Evolutionary conservation across 768 basidiomycete species (phyloP).

Genomic region (Boletus reticulatus): DNA sequence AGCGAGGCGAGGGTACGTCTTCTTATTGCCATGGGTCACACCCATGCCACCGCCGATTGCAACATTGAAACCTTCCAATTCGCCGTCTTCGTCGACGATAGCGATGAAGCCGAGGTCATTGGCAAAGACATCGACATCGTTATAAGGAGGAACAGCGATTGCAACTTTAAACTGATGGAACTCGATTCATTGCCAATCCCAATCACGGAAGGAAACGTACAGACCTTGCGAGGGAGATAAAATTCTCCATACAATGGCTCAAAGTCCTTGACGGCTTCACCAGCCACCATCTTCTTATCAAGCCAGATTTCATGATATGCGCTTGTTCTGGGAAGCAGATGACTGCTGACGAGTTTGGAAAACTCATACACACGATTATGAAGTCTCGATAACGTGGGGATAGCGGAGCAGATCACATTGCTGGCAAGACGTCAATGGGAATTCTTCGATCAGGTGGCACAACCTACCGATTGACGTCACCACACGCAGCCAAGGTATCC

Average conservation of each 20-base stretch:
- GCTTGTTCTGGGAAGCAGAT: conserved; percentile 83
- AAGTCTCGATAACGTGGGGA: conserved; percentile 84
- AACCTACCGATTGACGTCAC: conserved; percentile 89
- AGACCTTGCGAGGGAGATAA: conserved; percentile 93
- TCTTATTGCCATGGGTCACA: conserved; percentile 98
- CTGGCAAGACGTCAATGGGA: conserved; percentile 37
- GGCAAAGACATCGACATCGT: conserved; percentile 94
- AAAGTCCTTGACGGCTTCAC: conserved; percentile 89
- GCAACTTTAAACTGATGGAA: conserved; percentile 88
- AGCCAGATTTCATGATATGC: conserved; percentile 99
- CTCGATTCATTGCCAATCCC: background rate
- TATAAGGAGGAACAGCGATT: conserved; percentile 92
- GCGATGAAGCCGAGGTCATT: conserved; percentile 98
- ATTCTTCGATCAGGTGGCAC: background rate
- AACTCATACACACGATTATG: conserved; percentile 85
- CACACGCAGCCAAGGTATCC: conserved; percentile 97
- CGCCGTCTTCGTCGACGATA: conserved; percentile 72
- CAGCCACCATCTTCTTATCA: conserved; percentile 94
- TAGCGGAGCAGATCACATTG: conserved; percentile 89
- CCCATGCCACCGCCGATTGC: conserved; percentile 97
- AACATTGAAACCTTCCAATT: conserved; percentile 92
- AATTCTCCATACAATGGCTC: conserved; percentile 98
- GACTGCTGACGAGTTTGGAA: conserved; percentile 77
- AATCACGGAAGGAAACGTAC: conserved; percentile 12
- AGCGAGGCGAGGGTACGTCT: conserved; percentile 92